These are phyloP conservation scores for Alnus glutinosa DNA, from an alignment of 306 rosid species.

Conservation along the genomic window DNA sequence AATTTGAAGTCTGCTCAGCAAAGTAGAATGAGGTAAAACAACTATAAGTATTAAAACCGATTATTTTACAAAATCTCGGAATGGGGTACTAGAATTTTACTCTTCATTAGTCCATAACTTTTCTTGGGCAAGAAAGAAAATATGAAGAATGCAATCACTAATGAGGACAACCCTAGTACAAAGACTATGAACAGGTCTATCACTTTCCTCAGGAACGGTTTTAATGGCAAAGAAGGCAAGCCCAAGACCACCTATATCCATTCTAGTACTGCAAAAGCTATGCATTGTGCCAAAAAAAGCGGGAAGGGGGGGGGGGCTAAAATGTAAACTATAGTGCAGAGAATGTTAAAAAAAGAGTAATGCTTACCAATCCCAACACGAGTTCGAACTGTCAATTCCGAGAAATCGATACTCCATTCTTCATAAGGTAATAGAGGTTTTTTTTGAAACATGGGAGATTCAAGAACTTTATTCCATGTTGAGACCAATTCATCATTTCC, in stretches of 20 bases:
- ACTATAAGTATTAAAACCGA: neutral
- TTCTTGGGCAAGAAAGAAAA: neutral
- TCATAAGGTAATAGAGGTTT: conserved; percentile 80
- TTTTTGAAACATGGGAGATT: conserved; percentile 66
- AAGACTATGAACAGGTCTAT: neutral
- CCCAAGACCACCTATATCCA: neutral
- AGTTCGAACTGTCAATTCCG: conserved; percentile 87
- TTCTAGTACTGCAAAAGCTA: too few species aligned
- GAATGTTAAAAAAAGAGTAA: conserved; percentile 4
- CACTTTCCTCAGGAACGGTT: neutral
- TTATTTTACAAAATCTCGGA: neutral
- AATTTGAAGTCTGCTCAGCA: neutral
- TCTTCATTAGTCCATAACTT: neutral
- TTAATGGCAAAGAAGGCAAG: neutral
- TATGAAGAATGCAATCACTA: too few species aligned
- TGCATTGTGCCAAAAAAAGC: too few species aligned
- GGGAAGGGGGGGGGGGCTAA: too few species aligned
- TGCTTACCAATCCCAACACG: conserved; percentile 95
- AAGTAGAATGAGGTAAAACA: neutral
- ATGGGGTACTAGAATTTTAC: neutral
- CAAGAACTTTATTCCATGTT: conserved; percentile 85
- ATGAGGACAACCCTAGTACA: too few species aligned
- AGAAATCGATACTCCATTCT: conserved; percentile 91
- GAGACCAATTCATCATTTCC: conserved; percentile 62
- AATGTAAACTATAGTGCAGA: too few species aligned